Conservation (phyloP, 768 basidiomycete species). For the Austroboletus eburneus region DNA sequence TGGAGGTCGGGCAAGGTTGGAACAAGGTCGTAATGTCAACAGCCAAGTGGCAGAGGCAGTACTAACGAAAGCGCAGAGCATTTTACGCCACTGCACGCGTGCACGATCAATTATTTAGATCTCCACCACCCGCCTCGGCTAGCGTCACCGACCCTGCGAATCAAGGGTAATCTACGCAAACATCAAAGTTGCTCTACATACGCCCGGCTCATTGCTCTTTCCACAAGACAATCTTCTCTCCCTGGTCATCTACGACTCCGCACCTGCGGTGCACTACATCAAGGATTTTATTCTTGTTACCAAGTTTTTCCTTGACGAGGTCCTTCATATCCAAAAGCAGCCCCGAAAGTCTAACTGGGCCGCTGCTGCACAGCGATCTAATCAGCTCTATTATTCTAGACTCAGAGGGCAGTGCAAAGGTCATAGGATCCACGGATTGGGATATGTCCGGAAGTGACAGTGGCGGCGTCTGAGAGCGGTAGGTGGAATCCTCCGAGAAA, state of each 20-base stretch:
- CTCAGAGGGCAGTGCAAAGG: constrained; percentile 73
- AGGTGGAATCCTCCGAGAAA: constrained; percentile 56
- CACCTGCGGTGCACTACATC: constrained; percentile 75
- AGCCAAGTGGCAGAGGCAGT: constrained; percentile 24
- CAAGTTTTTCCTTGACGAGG: constrained; percentile 39
- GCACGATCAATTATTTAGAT: not conserved
- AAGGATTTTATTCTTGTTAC: constrained; percentile 69
- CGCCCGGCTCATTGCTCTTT: constrained; percentile 17
- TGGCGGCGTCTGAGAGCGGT: constrained; percentile 41
- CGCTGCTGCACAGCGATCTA: constrained; percentile 36
- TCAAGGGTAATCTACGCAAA: not conserved
- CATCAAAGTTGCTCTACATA: constrained; percentile 2
- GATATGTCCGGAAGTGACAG: constrained; percentile 39
- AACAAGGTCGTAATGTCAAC: constrained; percentile 28
- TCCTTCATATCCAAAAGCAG: constrained; percentile 22
- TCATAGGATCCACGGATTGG: constrained; percentile 29
- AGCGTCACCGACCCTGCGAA: not conserved
- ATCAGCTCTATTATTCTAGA: constrained; percentile 65
- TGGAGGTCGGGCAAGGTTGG: constrained; percentile 3
- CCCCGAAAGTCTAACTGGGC: constrained; percentile 25
- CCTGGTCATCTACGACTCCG: constrained; percentile 50
- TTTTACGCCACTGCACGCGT: constrained; percentile 15
- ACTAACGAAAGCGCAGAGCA: constrained; percentile 20
- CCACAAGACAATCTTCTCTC: constrained; percentile 21
- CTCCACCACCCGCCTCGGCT: too few species aligned